These are phyloP conservation scores for Amphicarpaea edgeworthii DNA, from an alignment of 306 rosid genomes.

Conservation along the genomic window DNA sequence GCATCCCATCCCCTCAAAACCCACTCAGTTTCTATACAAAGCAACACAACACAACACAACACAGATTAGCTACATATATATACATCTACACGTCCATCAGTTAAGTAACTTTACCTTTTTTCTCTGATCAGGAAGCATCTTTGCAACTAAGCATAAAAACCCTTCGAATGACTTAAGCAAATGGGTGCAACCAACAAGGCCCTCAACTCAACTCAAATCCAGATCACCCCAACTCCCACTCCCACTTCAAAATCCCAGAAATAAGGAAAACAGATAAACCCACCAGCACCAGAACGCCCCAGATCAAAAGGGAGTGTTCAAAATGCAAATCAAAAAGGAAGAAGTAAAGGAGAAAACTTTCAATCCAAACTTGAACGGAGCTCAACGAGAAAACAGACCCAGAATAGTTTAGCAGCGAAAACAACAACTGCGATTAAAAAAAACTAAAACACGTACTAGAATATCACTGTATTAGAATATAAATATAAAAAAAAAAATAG, in stretches of 20 bases:
- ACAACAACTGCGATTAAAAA: constrained; percentile 34
- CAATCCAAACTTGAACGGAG: constrained; percentile 24
- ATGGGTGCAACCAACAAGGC: constrained; percentile 57
- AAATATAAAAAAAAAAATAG: constrained; percentile 11
- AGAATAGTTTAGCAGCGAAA: constrained; percentile 33
- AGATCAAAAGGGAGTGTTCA: constrained; percentile 50
- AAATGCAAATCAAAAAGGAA: constrained; percentile 42
- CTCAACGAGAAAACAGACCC: constrained; percentile 38
- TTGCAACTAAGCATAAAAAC: constrained; percentile 60
- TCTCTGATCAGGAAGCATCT: constrained; percentile 89
- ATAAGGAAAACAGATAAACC: constrained; percentile 41
- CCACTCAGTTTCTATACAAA: background rate
- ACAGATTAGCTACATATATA: constrained; percentile 22
- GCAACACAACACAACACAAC: constrained; percentile 29
- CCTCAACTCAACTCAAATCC: constrained; percentile 52
- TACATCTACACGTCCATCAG: background rate
- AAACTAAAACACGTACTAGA: constrained; percentile 37
- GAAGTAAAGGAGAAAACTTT: constrained; percentile 37
- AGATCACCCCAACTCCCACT: constrained; percentile 59
- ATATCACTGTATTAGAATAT: constrained; percentile 36
- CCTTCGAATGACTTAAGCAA: constrained; percentile 45
- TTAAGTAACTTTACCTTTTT: constrained; percentile 76
- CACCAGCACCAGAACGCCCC: constrained; percentile 38
- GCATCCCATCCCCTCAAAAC: constrained; percentile 22
- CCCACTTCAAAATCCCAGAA: constrained; percentile 48